These are phyloP conservation scores for Brachypodium distachyon DNA, from an alignment of 202 grass and related monocot species.

Conservation along the genomic window DNA sequence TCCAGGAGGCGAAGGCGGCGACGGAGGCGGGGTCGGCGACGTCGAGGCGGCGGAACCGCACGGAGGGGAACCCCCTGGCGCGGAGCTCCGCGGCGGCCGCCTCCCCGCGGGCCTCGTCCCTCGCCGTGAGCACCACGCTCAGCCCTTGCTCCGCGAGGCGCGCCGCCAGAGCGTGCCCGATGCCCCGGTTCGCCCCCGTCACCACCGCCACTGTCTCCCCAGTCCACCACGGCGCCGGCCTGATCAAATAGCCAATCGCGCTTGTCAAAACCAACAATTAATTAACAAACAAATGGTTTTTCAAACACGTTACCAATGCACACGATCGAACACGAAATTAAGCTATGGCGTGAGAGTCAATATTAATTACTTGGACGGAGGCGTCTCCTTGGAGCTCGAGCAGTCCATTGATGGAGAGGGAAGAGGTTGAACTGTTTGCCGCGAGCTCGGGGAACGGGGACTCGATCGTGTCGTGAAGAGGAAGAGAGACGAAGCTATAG, in stretches of 20 bases:
- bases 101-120: slow-evolving; percentile 57
- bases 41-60: slow-evolving; percentile 57
- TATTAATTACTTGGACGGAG: slow-evolving; percentile 18
- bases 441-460: neutral
- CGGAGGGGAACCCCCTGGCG: neutral
- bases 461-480: too few species aligned
- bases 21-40: slow-evolving; percentile 56
- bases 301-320: too few species aligned
- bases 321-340: neutral
- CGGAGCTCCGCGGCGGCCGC: slow-evolving; percentile 47
- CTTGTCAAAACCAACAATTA: too few species aligned
- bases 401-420: slow-evolving; percentile 11
- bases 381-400: slow-evolving; percentile 18
- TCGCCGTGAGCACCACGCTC: slow-evolving; percentile 65
- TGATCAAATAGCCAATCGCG: too few species aligned
- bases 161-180: slow-evolving; percentile 55
- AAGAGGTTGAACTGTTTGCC: neutral
- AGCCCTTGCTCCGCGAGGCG: slow-evolving; percentile 59
- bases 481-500: too few species aligned
- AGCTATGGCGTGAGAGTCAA: neutral
- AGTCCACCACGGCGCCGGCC: slow-evolving; percentile 85
- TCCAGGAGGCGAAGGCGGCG: slow-evolving; percentile 49
- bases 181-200: slow-evolving; percentile 79
- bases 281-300: too few species aligned
- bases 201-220: slow-evolving; percentile 81